Evolutionary conservation across 805 yeast genomes (phyloP), one percentile per base, ranked within the genome.

Genomic region (Candida yuanshanica): DNA sequence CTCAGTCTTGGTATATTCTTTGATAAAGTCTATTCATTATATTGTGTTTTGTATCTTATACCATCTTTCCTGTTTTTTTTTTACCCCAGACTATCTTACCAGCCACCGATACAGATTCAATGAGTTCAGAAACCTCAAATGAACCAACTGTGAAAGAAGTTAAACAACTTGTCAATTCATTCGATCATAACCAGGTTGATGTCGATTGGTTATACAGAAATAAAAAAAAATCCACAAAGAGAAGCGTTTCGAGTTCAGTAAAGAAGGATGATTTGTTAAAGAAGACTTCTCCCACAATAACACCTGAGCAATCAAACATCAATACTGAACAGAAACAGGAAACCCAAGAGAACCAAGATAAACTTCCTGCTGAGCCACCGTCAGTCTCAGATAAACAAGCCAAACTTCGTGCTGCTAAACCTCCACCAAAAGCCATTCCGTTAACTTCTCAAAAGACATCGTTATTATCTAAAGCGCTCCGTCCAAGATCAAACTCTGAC

Each of bases 121-220:
- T 25, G 29, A 25, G 29, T 25, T n/a, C 13, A 16, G 21, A 31
- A 31, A 21, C 21, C 11, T n/a, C 22, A 10, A n/a, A 20, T 12
- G 31, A 33, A 32, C 12, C 39, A 22, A 20, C 29, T 18, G 35
- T 11, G n/a, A 14, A 32, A 37, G 34, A 25, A 31, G 14, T 33
- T 16, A 20, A 32, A 31, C n/a, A 33, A 36, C 4, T 35, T 31
- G 42, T 32, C 29, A 16, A 31, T 31, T 16, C 22, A 23, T 12
- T 34, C 20, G 39, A 33, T n/a, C 38, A 40, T 14, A 26, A 52
- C 2, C 48, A 48, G 37, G 51, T 85, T 34, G 91, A 84, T 50
- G 89, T 85, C 11, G 95, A 84, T 55, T 85, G 95, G 95, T 66
- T 85, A 21, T 84, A 84, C 56, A 69, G 88, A 52, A 90, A 90